Evolutionary conservation across 2,329 filamentous ascomycete genomes (phyloP).

Genomic region (Ophiostoma pallidulum): DNA sequence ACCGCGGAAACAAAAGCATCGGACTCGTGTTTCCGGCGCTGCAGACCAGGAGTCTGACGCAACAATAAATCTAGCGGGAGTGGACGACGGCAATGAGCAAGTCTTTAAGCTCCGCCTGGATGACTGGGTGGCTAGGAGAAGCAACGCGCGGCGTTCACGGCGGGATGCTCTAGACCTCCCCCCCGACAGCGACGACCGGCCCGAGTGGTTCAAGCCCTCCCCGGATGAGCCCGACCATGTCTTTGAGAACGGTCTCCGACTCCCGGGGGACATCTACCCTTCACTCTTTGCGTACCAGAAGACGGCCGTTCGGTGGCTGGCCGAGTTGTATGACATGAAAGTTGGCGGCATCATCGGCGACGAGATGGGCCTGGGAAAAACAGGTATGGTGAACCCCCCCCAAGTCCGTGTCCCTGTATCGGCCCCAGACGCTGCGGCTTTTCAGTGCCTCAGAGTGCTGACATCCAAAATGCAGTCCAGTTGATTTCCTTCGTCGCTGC

Average conservation of each 20-base stretch:
- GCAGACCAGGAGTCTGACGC: slow-evolving; percentile 21
- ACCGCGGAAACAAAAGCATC: slow-evolving; percentile 29
- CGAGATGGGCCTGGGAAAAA: slow-evolving; percentile 99
- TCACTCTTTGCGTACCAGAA: slow-evolving; percentile 96
- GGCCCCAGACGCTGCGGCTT: too few relatives aligned
- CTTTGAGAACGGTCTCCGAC: slow-evolving; percentile 64
- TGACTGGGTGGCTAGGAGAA: slow-evolving; percentile 57
- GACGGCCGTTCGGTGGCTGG: slow-evolving; percentile 92
- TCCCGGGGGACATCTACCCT: slow-evolving; percentile 88
- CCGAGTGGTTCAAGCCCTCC: slow-evolving; percentile 76
- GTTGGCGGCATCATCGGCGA: slow-evolving; percentile 94
- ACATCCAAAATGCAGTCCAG: slow-evolving; percentile 41
- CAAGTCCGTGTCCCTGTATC: neutral
- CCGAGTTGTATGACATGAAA: slow-evolving; percentile 79
- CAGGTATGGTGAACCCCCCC: slow-evolving; percentile 29
- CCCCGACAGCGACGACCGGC: slow-evolving; percentile 32
- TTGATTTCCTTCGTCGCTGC: slow-evolving; percentile 73
- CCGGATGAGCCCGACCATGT: slow-evolving; percentile 69
- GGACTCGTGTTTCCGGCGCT: neutral
- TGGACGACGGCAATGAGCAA: slow-evolving; percentile 84
- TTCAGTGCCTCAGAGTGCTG: neutral
- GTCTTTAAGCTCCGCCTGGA: slow-evolving; percentile 68
- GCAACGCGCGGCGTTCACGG: slow-evolving; percentile 29
- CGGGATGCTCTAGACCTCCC: slow-evolving; percentile 28
- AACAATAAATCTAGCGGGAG: slow-evolving; percentile 41